Conservation (phyloP, 2,329 filamentous ascomycete genomes). For the Diplodia sapinea region DNA sequence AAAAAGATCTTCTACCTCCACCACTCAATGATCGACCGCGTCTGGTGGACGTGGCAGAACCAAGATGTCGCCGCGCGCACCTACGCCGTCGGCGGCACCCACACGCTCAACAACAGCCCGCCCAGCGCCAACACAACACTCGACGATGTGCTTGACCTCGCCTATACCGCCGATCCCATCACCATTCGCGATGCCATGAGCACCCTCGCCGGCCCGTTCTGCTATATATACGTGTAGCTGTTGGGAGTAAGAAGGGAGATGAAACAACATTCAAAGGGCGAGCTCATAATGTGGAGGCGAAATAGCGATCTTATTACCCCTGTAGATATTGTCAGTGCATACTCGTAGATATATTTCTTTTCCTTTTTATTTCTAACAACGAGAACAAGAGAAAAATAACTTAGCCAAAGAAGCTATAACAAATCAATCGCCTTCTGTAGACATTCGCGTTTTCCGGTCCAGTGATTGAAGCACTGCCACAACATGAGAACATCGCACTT, state of each 20-base stretch:
- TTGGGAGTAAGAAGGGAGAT: too few species aligned
- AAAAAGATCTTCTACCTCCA: constrained; percentile 53
- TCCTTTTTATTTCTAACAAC: background rate
- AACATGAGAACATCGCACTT: too few species aligned
- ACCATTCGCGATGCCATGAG: constrained; percentile 50
- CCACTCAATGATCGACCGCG: constrained; percentile 56
- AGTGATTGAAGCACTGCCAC: too few species aligned
- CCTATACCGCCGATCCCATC: constrained; percentile 43
- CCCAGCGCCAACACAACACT: constrained; percentile 54
- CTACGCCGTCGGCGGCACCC: constrained; percentile 51
- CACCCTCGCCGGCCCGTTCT: constrained; percentile 54
- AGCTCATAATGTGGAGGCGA: too few species aligned
- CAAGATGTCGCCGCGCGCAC: constrained; percentile 48
- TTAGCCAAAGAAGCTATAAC: background rate
- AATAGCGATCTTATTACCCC: background rate
- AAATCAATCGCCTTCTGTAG: background rate
- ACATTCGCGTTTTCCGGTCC: background rate
- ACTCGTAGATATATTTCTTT: background rate
- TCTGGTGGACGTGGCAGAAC: constrained; percentile 60
- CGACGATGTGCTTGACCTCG: constrained; percentile 51
- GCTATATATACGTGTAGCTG: constrained; percentile 50
- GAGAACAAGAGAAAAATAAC: background rate
- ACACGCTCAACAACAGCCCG: constrained; percentile 53
- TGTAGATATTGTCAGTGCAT: background rate
- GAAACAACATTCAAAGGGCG: background rate